Percentiles rank a stretch among this genome's conserved stretches.
Conservation (phyloP, 176 grass and related monocot genomes). For the Triticum dicoccoides region DNA sequence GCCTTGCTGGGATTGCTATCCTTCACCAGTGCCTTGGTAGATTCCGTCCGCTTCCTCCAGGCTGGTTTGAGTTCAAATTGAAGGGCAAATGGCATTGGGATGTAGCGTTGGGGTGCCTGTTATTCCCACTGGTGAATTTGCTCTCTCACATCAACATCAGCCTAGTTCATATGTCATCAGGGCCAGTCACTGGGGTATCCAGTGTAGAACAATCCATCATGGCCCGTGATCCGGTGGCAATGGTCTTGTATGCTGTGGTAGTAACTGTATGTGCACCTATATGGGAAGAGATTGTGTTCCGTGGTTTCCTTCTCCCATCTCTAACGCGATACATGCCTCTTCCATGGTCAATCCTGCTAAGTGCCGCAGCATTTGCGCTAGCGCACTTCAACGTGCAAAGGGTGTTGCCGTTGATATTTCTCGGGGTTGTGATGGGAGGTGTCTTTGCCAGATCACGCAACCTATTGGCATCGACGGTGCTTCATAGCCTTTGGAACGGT, state of each 20-base stretch:
- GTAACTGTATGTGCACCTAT: slow-evolving; percentile 83
- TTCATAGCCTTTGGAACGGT: slow-evolving; percentile 94
- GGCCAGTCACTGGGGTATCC: slow-evolving; percentile 51
- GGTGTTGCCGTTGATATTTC: slow-evolving; percentile 81
- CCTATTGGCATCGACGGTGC: slow-evolving; percentile 71
- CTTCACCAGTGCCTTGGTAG: slow-evolving; percentile 81
- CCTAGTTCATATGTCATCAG: slow-evolving; percentile 54
- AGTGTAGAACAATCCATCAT: slow-evolving; percentile 96
- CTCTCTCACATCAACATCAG: slow-evolving; percentile 89
- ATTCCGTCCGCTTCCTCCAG: slow-evolving; percentile 83
- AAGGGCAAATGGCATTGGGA: slow-evolving; percentile 80
- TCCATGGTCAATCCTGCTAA: slow-evolving; percentile 67
- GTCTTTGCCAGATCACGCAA: slow-evolving; percentile 82
- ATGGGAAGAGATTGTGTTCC: slow-evolving; percentile 97
- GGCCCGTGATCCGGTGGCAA: slow-evolving; percentile 75
- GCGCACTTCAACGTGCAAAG: slow-evolving; percentile 93
- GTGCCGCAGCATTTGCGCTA: slow-evolving; percentile 75
- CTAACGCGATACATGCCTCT: slow-evolving; percentile 87
- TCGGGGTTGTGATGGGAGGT: slow-evolving; percentile 88
- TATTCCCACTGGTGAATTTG: slow-evolving; percentile 87
- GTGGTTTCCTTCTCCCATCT: slow-evolving; percentile 96
- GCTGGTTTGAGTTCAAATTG: slow-evolving; percentile 86
- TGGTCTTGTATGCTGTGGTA: slow-evolving; percentile 84
- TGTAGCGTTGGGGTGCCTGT: slow-evolving; percentile 63
- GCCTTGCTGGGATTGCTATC: slow-evolving; percentile 87